These are phyloP conservation scores for Melanomma pulvis-pyrius DNA, from an alignment of 495 filamentous ascomycete genomes.

Conservation along the genomic window DNA sequence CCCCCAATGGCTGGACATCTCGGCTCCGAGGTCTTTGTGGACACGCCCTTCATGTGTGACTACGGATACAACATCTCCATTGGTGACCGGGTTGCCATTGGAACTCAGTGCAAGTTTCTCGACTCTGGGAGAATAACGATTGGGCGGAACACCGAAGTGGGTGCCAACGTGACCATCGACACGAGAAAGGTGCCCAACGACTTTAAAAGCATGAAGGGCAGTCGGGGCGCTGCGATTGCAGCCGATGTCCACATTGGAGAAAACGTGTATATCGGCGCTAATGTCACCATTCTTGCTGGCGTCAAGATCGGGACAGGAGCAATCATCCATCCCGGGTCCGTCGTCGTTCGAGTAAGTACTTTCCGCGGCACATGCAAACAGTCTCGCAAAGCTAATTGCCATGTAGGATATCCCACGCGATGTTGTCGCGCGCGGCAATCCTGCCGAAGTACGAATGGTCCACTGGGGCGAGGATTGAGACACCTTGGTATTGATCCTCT, in stretches of 20 bases:
- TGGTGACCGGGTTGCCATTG: conserved; percentile 84
- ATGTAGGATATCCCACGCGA: conserved; percentile 63
- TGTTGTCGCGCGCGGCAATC: conserved; percentile 64
- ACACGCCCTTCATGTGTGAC: conserved; percentile 90
- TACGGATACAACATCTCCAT: conserved; percentile 95
- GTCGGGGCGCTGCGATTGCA: conserved; percentile 70
- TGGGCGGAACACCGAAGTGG: conserved; percentile 78
- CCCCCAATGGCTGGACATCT: conserved; percentile 47
- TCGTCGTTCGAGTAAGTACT: conserved; percentile 47
- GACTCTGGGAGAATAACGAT: conserved; percentile 77
- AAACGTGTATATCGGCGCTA: conserved; percentile 86
- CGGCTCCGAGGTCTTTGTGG: conserved; percentile 76
- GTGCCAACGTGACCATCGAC: conserved; percentile 85
- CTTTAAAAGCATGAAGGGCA: conserved; percentile 73
- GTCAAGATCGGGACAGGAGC: conserved; percentile 46
- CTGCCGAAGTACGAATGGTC: conserved; percentile 60
- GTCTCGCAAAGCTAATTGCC: conserved; percentile 6
- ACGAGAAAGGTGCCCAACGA: conserved; percentile 73
- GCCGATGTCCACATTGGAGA: conserved; percentile 79
- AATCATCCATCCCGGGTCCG: conserved; percentile 45
- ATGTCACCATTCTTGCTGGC: conserved; percentile 73
- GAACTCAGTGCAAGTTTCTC: conserved; percentile 82
- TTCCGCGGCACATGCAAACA: background rate
- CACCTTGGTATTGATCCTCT: no score
- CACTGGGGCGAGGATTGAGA: conserved; percentile 41